These are phyloP conservation scores for Grosmannia penicillata DNA, from an alignment of 2,329 filamentous ascomycete genomes.

Conservation along the genomic window DNA sequence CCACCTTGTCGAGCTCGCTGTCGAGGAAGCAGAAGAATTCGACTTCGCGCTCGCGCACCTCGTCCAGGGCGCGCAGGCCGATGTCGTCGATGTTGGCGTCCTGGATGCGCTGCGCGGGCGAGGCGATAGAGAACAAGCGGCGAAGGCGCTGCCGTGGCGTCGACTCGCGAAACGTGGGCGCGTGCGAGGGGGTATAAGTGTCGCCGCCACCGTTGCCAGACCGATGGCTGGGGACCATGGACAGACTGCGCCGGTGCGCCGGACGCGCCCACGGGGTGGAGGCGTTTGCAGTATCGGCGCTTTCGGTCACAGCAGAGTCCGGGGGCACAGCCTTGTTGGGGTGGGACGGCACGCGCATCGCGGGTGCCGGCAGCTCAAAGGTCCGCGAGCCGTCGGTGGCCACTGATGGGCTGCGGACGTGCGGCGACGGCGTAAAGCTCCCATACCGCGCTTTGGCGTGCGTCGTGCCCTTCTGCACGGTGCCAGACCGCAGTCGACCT, in stretches of 20 bases:
- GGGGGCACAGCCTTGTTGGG: constrained; percentile 8
- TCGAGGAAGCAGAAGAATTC: constrained; percentile 84
- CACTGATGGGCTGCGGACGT: constrained; percentile 11
- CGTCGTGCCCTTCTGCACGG: constrained; percentile 24
- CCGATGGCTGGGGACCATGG: constrained; percentile 11
- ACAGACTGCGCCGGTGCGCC: constrained; percentile 19
- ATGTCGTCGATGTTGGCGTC: constrained; percentile 12
- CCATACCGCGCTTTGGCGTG: constrained; percentile 32
- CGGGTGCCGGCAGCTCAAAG: constrained; percentile 40
- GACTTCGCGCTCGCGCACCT: constrained; percentile 55
- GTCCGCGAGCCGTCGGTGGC: constrained; percentile 13
- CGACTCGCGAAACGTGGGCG: constrained; percentile 5
- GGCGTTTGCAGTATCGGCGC: background rate
- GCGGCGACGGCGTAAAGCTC: constrained; percentile 33
- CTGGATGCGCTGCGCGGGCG: constrained; percentile 20
- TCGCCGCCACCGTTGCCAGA: constrained; percentile 4
- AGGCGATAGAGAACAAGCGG: constrained; percentile 25
- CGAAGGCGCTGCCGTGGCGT: constrained; percentile 18
- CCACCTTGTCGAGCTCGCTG: constrained; percentile 75
- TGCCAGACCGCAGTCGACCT: background rate
- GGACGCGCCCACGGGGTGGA: background rate
- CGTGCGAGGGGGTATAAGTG: background rate
- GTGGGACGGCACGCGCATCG: constrained; percentile 26
- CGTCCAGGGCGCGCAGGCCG: constrained; percentile 26
- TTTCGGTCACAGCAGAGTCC: background rate